Evolutionary conservation across 2,329 filamentous ascomycete genomes (phyloP), one percentile per base, ranked within the genome.

Genomic region (Plenodomus biglobosus): DNA sequence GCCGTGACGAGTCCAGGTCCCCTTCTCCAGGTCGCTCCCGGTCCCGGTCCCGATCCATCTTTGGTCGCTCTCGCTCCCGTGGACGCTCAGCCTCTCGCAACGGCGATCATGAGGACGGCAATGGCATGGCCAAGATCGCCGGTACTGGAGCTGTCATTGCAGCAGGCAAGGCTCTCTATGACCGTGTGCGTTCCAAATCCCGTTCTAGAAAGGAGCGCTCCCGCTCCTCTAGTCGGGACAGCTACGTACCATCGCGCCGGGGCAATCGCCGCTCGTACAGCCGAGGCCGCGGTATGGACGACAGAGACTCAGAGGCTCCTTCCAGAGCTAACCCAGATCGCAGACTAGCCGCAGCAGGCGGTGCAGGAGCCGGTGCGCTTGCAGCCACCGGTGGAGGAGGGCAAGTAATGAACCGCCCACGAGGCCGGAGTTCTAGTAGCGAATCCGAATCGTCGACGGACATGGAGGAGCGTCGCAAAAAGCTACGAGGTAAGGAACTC

Each of bases 401-500:
- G 27, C 27, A 32, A 15, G 8, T 32, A 10, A 11, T 11, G 8
- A 15, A 11, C 27, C 27, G 27, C 11, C 27, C 7, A 15, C 27
- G 27, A 10, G 27, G 27, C 27, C 56, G 55, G 50, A 58, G 58
- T 42, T 45, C 48, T 44, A 64, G 61, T 51, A 61, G 58, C 24
- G 60, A 67, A 56, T 73, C 80, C 52, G 80, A 80, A 46, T 80
- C 78, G 55, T 82, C 80, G 66, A 79, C 78, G 61, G 84, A 85
- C 64, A 83, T 87, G 73, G 83, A 85, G 65, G 76, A 80, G 57
- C 74, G 76, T 62, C 76, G 78, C 44, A 86, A 84, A 71, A 85
- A 86, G 65, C 78, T 85, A 75, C 78, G 78, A 75, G 80, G 82
- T 69, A 85, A 86, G 72, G 82, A 86, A 76, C 70, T 86, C 62